A percentile compares a stretch with the other conserved stretches of the same genome.
Conservation (phyloP, 768 basidiomycete species). For the Mycena pura region DNA sequence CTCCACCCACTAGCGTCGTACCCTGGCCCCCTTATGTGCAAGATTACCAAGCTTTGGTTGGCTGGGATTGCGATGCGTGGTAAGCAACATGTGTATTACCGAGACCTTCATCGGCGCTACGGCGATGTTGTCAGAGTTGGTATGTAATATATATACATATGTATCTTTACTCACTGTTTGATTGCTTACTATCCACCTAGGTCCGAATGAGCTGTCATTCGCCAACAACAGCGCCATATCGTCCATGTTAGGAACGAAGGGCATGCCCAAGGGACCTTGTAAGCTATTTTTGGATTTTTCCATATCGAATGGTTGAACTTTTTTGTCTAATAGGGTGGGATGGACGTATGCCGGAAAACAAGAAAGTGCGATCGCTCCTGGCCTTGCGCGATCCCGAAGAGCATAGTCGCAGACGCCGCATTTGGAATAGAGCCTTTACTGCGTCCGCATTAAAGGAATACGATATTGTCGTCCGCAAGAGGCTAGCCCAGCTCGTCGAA, state of each 20-base stretch:
- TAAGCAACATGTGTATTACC: constrained; percentile 33
- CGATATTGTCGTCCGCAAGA: not conserved
- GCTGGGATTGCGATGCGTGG: constrained; percentile 27
- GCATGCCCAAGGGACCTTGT: constrained; percentile 15
- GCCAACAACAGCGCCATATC: constrained; percentile 2
- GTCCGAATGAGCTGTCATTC: constrained; percentile 22
- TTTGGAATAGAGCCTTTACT: constrained; percentile 16
- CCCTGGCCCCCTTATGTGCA: constrained; percentile 40
- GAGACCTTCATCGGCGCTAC: constrained; percentile 39
- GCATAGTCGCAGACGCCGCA: constrained; percentile 3
- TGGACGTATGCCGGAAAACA: constrained; percentile 10
- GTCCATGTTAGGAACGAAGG: constrained; percentile 10
- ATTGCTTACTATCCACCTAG: not conserved
- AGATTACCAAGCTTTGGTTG: constrained; percentile 38
- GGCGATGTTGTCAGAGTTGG: constrained; percentile 45
- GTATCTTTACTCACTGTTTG: not conserved
- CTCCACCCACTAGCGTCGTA: constrained; percentile 42
- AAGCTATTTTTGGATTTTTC: not conserved
- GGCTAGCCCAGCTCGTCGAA: constrained; percentile 12
- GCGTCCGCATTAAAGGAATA: constrained; percentile 10
- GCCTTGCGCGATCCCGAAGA: constrained; percentile 9
- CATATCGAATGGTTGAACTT: not conserved
- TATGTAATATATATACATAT: constrained; percentile 16
- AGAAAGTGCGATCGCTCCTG: constrained; percentile 1
- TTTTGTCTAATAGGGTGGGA: constrained; percentile 14